Evolutionary conservation across 2,329 filamentous ascomycete species (phyloP).

Genomic region (Pseudophaeomoniella oleicola): DNA sequence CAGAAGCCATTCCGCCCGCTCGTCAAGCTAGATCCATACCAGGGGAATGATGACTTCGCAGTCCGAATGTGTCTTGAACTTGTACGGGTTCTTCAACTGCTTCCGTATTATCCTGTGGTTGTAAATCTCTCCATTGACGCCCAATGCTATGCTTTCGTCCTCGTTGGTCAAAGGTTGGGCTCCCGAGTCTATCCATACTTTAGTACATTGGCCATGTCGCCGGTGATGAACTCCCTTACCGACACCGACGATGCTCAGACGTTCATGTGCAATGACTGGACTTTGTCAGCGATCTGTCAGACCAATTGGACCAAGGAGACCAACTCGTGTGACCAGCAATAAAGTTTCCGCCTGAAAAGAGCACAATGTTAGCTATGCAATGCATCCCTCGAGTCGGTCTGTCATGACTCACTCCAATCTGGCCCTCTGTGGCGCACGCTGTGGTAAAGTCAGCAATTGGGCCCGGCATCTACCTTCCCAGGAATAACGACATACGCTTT

Average conservation of each 20-base stretch:
- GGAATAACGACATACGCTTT: conserved; percentile 72
- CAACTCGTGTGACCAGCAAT: conserved; percentile 82
- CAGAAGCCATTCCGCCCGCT: neutral
- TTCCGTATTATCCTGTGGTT: conserved; percentile 96
- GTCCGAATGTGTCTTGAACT: conserved; percentile 97
- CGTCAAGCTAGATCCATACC: conserved; percentile 39
- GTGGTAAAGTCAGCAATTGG: conserved; percentile 2
- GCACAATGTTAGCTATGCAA: conserved; percentile 4
- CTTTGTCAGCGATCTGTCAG: conserved; percentile 14
- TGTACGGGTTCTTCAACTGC: conserved; percentile 65
- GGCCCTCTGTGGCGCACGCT: conserved; percentile 70
- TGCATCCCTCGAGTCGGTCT: conserved; percentile 4
- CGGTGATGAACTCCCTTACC: conserved; percentile 40
- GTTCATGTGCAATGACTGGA: conserved; percentile 86
- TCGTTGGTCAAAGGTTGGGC: conserved; percentile 91
- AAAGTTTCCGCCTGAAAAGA: conserved; percentile 63
- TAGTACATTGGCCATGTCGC: conserved; percentile 6
- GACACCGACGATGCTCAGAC: conserved; percentile 92
- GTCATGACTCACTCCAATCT: conserved; percentile 91
- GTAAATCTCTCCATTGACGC: conserved; percentile 98
- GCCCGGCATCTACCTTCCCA: neutral
- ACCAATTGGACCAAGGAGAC: conserved; percentile 16
- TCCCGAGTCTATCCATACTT: conserved; percentile 61
- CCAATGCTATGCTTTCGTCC: conserved; percentile 74
- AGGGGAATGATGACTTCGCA: conserved; percentile 98